These are phyloP conservation scores for Scheffersomyces lignosus DNA, from an alignment of 805 yeast genomes.

Conservation along the genomic window DNA sequence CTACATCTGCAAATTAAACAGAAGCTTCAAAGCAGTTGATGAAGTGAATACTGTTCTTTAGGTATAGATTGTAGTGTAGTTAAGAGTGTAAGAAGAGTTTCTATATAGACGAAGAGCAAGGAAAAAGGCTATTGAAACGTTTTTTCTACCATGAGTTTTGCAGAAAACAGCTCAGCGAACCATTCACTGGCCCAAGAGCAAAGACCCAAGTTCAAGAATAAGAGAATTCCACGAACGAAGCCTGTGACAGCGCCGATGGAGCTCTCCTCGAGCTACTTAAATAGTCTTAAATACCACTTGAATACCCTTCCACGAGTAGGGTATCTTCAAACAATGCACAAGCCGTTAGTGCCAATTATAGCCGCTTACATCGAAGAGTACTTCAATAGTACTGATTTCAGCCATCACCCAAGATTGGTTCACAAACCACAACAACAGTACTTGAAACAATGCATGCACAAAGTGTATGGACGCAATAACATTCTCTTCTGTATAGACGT, in stretches of 20 bases:
- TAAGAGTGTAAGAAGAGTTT: no score
- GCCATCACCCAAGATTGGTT: neutral
- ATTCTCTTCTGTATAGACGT: slow-evolving; percentile 52
- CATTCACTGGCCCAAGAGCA: no score
- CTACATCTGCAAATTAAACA: no score
- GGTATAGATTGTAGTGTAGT: no score
- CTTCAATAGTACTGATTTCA: neutral
- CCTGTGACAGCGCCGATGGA: neutral
- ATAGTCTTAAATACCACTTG: neutral
- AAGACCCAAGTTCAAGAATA: no score
- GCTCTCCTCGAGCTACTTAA: neutral
- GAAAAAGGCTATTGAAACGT: no score
- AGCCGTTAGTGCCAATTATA: neutral
- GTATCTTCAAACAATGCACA: neutral
- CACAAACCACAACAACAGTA: slow-evolving; percentile 1
- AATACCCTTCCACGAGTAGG: neutral
- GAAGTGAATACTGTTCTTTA: no score
- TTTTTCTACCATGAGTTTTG: no score
- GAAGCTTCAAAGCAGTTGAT: no score
- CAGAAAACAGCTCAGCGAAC: no score
- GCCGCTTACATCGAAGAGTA: neutral
- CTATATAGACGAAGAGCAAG: no score
- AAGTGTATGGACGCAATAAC: slow-evolving; percentile 20
- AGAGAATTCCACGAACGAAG: no score
- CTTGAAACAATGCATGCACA: slow-evolving; percentile 15